Percentiles rank a stretch among this genome's conserved stretches.
phyloP scores from a whole-genome alignment of 768 basidiomycete species.

The Leccinum imitatum region DNA sequence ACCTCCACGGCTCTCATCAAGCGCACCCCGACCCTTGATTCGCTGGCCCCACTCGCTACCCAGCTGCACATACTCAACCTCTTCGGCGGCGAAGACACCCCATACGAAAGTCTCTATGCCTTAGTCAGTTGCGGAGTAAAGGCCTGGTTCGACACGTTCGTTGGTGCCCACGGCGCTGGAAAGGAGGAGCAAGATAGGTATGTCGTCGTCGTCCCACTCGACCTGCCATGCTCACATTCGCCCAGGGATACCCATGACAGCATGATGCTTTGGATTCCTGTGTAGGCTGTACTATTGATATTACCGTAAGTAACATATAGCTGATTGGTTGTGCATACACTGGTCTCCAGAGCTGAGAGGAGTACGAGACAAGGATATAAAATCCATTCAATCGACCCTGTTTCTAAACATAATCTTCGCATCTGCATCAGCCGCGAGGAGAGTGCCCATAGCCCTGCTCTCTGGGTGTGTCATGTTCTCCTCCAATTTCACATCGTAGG shows the following conservation, averaged over 20 bases:
- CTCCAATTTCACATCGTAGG: constrained; percentile 10
- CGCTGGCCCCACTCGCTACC: constrained; percentile 70
- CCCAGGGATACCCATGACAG: constrained; percentile 90
- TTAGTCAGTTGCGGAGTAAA: constrained; percentile 95
- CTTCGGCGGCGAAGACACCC: constrained; percentile 84
- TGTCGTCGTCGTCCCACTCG: constrained; percentile 21
- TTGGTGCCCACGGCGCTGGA: constrained; percentile 72
- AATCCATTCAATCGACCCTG: background rate
- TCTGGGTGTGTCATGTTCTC: background rate
- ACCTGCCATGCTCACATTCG: background rate
- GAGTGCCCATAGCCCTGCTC: background rate
- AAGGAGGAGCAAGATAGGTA: constrained; percentile 82
- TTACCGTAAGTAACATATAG: no score
- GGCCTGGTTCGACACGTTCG: constrained; percentile 98
- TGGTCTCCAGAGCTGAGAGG: background rate
- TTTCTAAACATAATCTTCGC: constrained; percentile 6
- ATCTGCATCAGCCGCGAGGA: background rate
- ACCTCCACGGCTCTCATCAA: constrained; percentile 96
- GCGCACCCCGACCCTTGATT: constrained; percentile 85
- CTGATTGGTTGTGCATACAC: no score
- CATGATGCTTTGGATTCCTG: no score
- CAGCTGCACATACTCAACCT: constrained; percentile 93
- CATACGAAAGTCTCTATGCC: constrained; percentile 94
- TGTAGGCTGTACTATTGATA: no score
- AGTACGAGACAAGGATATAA: background rate